Conservation (phyloP, 768 basidiomycete species). For the Amanita molliuscula region DNA sequence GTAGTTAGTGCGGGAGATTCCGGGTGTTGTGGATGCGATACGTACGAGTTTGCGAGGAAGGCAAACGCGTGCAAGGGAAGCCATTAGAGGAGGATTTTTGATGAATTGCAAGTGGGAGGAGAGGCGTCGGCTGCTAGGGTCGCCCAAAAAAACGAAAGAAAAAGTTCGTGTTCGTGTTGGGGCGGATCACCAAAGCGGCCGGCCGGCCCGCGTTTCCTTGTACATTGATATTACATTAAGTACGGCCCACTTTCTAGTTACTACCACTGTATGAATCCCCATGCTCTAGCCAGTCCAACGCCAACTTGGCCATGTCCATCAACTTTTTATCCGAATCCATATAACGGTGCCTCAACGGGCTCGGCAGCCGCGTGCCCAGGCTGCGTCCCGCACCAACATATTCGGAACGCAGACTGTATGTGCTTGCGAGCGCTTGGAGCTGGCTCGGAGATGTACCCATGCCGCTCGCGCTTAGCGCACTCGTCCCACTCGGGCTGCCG, state of each 20-base stretch:
- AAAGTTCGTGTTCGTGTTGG: not conserved
- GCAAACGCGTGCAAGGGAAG: not conserved
- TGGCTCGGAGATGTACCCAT: conserved; percentile 20
- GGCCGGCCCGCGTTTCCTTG: not conserved
- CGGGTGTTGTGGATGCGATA: not conserved
- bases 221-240: not conserved
- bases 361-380: conserved; percentile 8
- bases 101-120: too few species aligned
- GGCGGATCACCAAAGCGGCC: not conserved
- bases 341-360: conserved; percentile 7
- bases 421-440: not conserved
- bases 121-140: too few species aligned
- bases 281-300: conserved; percentile 42
- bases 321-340: conserved; percentile 56
- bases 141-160: too few species aligned
- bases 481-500: conserved; percentile 6
- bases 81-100: not conserved
- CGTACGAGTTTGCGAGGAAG: conserved; percentile 2
- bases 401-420: not conserved
- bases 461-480: conserved; percentile 8
- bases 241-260: too few species aligned
- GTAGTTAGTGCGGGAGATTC: not conserved
- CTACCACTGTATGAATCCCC: conserved; percentile 17
- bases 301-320: conserved; percentile 41
- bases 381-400: conserved; percentile 17